These are phyloP conservation scores for Picocystis salinarum DNA, from an alignment of 139 green algal species.

Conservation along the genomic window DNA sequence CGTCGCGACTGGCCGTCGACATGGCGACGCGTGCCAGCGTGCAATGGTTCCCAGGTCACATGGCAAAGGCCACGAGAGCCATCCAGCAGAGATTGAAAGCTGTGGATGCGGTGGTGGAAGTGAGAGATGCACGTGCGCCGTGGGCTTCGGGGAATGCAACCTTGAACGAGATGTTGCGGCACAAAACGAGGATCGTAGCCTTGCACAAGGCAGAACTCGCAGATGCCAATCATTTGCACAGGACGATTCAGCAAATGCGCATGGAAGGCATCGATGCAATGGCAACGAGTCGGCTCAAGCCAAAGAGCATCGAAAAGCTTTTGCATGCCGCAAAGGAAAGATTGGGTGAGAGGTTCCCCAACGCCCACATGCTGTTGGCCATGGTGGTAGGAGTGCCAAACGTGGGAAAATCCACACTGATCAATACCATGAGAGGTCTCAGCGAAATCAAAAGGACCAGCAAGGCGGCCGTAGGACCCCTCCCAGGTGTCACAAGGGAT, in stretches of 20 bases:
- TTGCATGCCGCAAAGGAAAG: slow-evolving; percentile 6
- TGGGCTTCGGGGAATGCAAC: slow-evolving; percentile 10
- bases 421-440: slow-evolving; percentile 9
- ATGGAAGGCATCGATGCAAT: neutral
- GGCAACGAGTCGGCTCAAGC: neutral
- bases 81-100: slow-evolving; percentile 12
- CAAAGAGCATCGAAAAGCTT: slow-evolving; percentile 1
- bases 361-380: slow-evolving; percentile 8
- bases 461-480: slow-evolving; percentile 8
- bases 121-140: slow-evolving; percentile 15
- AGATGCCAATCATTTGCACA: slow-evolving; percentile 10
- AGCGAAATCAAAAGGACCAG: neutral
- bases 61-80: slow-evolving; percentile 9
- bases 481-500: slow-evolving; percentile 13
- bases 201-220: slow-evolving; percentile 14
- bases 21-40: too few relatives aligned
- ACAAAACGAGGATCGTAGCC: slow-evolving; percentile 14
- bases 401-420: slow-evolving; percentile 15
- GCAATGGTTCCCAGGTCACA: slow-evolving; percentile 21
- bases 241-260: neutral
- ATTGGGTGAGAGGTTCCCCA: slow-evolving; percentile 4
- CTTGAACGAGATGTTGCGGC: slow-evolving; percentile 2
- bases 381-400: slow-evolving; percentile 19
- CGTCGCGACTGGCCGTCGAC: too few relatives aligned
- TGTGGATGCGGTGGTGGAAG: slow-evolving; percentile 17